Evolutionary conservation across 345 rosid species (phyloP), one percentile per base, ranked within the genome.

Genomic region (Syzygium aqueum): DNA sequence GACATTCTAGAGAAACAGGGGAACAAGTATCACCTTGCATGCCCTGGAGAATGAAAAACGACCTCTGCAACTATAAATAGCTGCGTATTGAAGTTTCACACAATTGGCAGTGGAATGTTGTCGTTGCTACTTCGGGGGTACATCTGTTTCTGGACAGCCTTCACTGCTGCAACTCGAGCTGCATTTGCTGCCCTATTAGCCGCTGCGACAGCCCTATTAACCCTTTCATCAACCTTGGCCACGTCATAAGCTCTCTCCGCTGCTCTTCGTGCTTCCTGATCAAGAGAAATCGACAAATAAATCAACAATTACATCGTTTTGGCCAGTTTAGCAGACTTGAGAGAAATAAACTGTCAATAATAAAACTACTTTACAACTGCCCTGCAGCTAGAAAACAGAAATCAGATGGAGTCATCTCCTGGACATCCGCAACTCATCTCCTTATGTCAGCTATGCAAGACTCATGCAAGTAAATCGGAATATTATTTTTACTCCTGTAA

Each of bases 131-230:
- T 90, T 65, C 87, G 90, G 80, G 88, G 95, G 87, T 91, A 94
- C 89, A 94, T 93, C 89, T 96, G 95, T 89, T 95, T 96, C 90
- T 95, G 98, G 40, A 91, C 96, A 51, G 99, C 98, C 94, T 93
- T 94, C 87, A 95, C 95, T 49, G 98, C 96, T 80, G 94, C 96
- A 77, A 96, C 95, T 91, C 98, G 93, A 87, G 97, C 98, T 88
- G 98, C 95, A 92, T 96, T 96, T 77, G 99, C 99, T 84, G 98
- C 95, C 73, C 94, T 93, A 89, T 96, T 97, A 87, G 98, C 99
- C 16, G 98, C 97, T 77, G 96, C 90, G 16, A 94, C 98, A 28
- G 97, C 98, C 87, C 91, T 94, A 89, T 93, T 97, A 85, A 97
- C 99, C 88, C 99, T 93, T 92, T 97, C 98, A 37, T 94, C 98